These are phyloP conservation scores for Pestalotiopsis fici DNA, from an alignment of 2,329 filamentous ascomycete species.

Conservation along the genomic window DNA sequence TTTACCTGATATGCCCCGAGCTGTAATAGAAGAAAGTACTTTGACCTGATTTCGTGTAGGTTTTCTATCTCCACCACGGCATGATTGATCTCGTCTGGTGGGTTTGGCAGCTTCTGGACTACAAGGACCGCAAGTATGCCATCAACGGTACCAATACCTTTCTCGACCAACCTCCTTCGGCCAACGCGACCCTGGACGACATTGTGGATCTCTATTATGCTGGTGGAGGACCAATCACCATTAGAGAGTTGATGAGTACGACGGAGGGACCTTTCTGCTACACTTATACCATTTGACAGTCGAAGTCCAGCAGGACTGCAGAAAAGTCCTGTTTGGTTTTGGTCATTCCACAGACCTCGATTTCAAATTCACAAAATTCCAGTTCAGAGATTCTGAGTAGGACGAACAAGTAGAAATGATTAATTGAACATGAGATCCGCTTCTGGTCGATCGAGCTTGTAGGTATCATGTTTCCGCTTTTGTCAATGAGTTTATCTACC, in stretches of 20 bases:
- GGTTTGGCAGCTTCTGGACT: constrained; percentile 21
- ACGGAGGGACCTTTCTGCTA: constrained; percentile 24
- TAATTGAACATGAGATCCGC: no score
- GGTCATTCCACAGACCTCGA: no score
- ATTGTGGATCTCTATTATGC: constrained; percentile 22
- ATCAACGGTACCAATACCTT: constrained; percentile 25
- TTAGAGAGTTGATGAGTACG: constrained; percentile 27
- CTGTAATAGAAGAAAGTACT: no score
- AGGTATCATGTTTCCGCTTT: no score
- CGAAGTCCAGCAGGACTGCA: no score
- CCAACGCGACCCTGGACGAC: constrained; percentile 22
- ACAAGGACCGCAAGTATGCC: constrained; percentile 4
- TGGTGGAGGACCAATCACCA: constrained; percentile 19
- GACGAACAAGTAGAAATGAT: no score
- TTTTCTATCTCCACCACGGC: constrained; percentile 21
- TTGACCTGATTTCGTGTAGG: neutral
- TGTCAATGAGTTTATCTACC: no score
- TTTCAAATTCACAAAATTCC: no score
- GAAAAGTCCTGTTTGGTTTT: no score
- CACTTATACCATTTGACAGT: neutral
- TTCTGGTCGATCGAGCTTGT: no score
- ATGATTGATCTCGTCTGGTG: constrained; percentile 19
- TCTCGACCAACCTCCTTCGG: constrained; percentile 21
- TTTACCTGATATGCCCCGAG: no score
- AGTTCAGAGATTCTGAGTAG: no score